Evolutionary conservation across 768 basidiomycete species (phyloP).

Genomic region (Trichaptum fuscoviolaceum): DNA sequence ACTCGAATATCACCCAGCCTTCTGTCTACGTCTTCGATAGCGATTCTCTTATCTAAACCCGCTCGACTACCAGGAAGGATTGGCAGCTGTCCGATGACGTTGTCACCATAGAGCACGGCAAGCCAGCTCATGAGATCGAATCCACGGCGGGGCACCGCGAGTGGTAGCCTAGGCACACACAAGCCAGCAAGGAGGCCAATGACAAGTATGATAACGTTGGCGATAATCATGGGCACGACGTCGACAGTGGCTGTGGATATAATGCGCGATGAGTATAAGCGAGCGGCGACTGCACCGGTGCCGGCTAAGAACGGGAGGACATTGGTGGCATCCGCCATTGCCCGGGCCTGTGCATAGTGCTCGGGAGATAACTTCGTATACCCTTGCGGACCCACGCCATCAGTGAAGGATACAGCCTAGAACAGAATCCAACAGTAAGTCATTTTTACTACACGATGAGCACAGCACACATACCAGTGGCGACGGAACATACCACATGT

Average conservation of each 20-base stretch:
- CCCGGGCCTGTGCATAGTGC: conserved; percentile 29
- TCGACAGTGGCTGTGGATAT: not conserved
- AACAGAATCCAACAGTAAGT: not conserved
- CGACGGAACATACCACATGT: conserved; percentile 34
- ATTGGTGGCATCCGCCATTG: conserved; percentile 34
- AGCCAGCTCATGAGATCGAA: not conserved
- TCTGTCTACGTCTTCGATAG: not conserved
- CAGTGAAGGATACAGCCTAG: conserved; percentile 35
- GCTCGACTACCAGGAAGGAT: not conserved
- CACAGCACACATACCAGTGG: conserved; percentile 28
- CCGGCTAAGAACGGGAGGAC: conserved; percentile 39
- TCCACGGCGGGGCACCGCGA: not conserved
- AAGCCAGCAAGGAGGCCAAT: not conserved
- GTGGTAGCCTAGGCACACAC: not conserved
- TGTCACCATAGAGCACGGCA: not conserved
- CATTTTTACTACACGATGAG: not conserved
- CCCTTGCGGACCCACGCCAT: conserved; percentile 30
- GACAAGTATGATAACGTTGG: not conserved
- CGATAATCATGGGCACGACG: not conserved
- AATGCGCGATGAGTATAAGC: conserved; percentile 19
- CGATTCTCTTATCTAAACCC: not conserved
- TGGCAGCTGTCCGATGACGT: not conserved
- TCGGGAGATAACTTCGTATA: conserved; percentile 33
- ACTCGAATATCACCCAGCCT: not conserved
- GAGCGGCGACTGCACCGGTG: conserved; percentile 29